phyloP scores from a whole-genome alignment of 2,329 filamentous ascomycete genomes.

The Aspergillus luchuensis region DNA sequence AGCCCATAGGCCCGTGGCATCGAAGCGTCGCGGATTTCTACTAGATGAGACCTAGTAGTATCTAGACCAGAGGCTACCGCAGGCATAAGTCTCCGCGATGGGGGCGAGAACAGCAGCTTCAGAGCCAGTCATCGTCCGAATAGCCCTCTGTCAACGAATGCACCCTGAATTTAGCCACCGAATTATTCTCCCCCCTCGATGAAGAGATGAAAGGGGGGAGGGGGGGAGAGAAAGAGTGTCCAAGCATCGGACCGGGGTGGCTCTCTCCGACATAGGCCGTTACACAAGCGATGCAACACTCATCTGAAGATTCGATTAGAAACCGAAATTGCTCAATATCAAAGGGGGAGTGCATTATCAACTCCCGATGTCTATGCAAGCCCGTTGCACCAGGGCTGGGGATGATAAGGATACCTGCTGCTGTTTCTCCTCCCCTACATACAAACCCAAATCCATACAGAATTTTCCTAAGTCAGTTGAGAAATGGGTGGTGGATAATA shows the following conservation, averaged over 20 bases:
- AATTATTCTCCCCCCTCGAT: no score
- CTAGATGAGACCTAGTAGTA: background rate
- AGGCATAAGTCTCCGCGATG: background rate
- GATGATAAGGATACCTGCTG: background rate
- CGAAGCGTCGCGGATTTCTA: background rate
- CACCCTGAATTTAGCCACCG: no score
- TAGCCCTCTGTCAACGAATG: no score
- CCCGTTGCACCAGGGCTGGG: background rate
- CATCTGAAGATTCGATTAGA: background rate
- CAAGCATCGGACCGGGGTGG: no score
- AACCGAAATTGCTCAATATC: background rate
- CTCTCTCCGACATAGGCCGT: background rate
- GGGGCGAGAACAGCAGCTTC: background rate
- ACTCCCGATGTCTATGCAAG: background rate
- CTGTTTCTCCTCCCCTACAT: background rate
- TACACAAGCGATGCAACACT: background rate
- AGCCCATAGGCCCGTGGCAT: background rate
- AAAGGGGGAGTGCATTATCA: background rate
- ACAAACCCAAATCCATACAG: background rate
- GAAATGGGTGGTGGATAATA: background rate
- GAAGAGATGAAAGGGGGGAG: background rate
- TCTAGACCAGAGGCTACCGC: background rate
- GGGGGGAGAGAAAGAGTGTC: background rate
- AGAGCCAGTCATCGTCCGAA: background rate
- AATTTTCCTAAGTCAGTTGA: background rate